Evolutionary conservation across 441 rosid species (phyloP).

Genomic region (Gossypium davidsonii): DNA sequence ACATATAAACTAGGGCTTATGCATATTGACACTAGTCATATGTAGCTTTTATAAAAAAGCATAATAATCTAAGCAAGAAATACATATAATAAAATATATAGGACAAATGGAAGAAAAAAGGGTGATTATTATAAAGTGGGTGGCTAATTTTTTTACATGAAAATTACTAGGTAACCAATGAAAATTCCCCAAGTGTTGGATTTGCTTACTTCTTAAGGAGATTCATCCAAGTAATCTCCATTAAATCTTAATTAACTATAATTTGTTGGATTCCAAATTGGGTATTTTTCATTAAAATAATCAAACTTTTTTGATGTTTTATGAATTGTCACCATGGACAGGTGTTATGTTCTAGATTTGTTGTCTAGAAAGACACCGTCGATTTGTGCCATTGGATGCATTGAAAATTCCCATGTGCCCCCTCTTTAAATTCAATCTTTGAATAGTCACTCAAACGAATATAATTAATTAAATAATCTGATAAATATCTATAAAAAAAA

Average conservation of each 20-base stretch:
- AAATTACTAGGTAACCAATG: constrained; percentile 25
- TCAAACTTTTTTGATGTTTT: constrained; percentile 22
- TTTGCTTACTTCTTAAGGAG: constrained; percentile 28
- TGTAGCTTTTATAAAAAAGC: not conserved
- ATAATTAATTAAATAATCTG: not conserved
- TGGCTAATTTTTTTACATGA: constrained; percentile 31
- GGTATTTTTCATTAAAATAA: constrained; percentile 28
- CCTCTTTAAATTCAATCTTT: not conserved
- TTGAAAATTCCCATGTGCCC: constrained; percentile 14
- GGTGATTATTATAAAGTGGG: constrained; percentile 21
- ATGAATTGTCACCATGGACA: constrained; percentile 45
- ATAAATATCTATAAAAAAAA: not conserved
- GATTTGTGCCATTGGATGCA: not conserved
- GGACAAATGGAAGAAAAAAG: not conserved
- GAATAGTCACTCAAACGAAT: not conserved
- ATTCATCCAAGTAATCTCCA: constrained; percentile 22
- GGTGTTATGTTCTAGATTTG: constrained; percentile 23
- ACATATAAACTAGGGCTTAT: constrained; percentile 33
- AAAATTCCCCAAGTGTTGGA: constrained; percentile 22
- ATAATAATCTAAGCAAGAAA: constrained; percentile 12
- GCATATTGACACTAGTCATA: constrained; percentile 20
- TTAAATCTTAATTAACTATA: constrained; percentile 21
- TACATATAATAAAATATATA: not conserved
- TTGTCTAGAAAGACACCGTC: not conserved
- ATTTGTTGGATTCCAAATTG: constrained; percentile 38